Conservation (phyloP, 805 yeast genomes). For the Candida vaughaniae region DNA sequence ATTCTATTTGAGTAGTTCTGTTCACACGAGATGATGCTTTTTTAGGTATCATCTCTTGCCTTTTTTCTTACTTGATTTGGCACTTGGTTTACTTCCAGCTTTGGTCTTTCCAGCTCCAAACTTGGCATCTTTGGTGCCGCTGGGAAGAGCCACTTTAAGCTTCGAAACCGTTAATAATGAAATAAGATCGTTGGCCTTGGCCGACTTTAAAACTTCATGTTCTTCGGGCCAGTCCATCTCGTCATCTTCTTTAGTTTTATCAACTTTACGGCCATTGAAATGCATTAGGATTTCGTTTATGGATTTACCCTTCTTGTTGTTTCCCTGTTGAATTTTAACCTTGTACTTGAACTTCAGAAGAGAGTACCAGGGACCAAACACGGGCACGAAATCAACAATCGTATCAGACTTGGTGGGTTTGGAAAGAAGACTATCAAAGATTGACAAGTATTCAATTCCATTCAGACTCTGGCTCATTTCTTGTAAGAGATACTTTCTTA, state of each 20-base stretch:
- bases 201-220: constrained; percentile 50
- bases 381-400: constrained; percentile 67
- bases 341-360: constrained; percentile 73
- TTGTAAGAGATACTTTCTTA: constrained; percentile 41
- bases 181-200: constrained; percentile 66
- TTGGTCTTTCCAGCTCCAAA: constrained; percentile 10
- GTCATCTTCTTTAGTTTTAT: constrained; percentile 39
- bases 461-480: constrained; percentile 30
- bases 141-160: constrained; percentile 59
- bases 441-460: constrained; percentile 32
- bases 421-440: constrained; percentile 44
- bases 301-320: constrained; percentile 85
- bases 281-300: constrained; percentile 63
- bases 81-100: constrained; percentile 6
- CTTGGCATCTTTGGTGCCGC: constrained; percentile 5
- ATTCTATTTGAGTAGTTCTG: too few species aligned
- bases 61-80: constrained; percentile 12
- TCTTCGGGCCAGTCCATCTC: constrained; percentile 73
- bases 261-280: constrained; percentile 51
- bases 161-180: constrained; percentile 71
- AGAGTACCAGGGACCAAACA: constrained; percentile 92
- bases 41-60: too few species aligned
- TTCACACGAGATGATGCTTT: too few species aligned
- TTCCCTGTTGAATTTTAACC: constrained; percentile 77
- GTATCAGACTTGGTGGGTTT: constrained; percentile 51